Evolutionary conservation across 306 rosid genomes (phyloP), one percentile per base, ranked within the genome.

Genomic region (Prunus padus): DNA sequence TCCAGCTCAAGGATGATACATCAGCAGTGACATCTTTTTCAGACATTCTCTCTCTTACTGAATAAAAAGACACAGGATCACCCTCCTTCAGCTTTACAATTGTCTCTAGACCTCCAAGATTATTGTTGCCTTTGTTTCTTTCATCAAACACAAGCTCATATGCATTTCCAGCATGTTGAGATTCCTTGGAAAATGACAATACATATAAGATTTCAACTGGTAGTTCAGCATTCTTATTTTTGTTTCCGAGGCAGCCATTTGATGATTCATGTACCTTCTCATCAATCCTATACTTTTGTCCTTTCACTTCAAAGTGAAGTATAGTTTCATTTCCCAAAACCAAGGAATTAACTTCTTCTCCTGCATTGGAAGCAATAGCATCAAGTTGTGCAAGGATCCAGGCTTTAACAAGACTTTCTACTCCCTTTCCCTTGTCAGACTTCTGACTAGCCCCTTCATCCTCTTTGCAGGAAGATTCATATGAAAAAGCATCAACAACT

Each of bases 351-450:
- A 88, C 89, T 77, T 88, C 89, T 70, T 46, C 72, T 68, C 97
- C 96, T 7, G 75, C 26, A 78, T 74, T 79, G 73, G 89, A 87
- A 77, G 87, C 80, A 74, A 90, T 85, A 49, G 89, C 94, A 77
- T 85, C 80, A 64, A 90, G 84, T 62, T 94, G 96, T 40, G 96
- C 88, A 69, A 81, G 81, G 73, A 86, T 85, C 98, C 97, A 94
- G 55, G 85, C 76, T 25, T 64, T 83, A 45, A 90, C 76, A 85
- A 94, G 96, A 85, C 37, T 77, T 79, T 81, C 83, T 67, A 92
- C 79, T 55, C 95, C 92, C 55, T 77, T 88, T 60, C 62, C 80
- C 74, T 80, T 65, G 31, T 77, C 87, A 65, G 84, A 80, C 65
- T 83, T 82, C 78, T 79, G 64, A 70, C 74, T 79, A 80, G 74